phyloP scores from a whole-genome alignment of 2,329 filamentous ascomycete species.

The Nemania sp. region DNA sequence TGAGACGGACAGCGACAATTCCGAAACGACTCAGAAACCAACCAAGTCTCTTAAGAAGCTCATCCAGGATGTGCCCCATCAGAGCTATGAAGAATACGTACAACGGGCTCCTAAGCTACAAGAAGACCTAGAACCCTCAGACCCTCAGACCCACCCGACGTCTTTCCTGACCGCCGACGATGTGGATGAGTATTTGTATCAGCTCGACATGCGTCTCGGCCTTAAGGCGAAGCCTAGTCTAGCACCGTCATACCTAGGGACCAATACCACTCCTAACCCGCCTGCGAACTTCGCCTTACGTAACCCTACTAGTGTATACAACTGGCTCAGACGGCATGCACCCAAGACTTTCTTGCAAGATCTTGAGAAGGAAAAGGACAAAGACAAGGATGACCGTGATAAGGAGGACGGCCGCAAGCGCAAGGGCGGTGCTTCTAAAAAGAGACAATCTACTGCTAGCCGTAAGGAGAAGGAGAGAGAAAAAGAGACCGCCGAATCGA shows the following conservation, averaged over 20 bases:
- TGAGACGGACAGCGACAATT: constrained; percentile 56
- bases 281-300: constrained; percentile 66
- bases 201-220: constrained; percentile 67
- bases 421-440: constrained; percentile 52
- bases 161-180: constrained; percentile 77
- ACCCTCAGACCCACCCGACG: constrained; percentile 68
- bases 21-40: constrained; percentile 53
- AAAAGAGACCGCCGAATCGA: constrained; percentile 53
- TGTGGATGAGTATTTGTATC: constrained; percentile 78
- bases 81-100: constrained; percentile 64
- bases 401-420: constrained; percentile 53
- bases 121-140: constrained; percentile 61
- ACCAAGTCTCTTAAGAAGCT: constrained; percentile 64
- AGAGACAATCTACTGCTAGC: constrained; percentile 54
- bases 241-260: constrained; percentile 61
- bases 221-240: constrained; percentile 61
- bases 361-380: constrained; percentile 65
- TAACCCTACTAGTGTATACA: constrained; percentile 93
- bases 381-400: constrained; percentile 54
- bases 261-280: constrained; percentile 48
- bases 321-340: constrained; percentile 89
- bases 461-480: constrained; percentile 47
- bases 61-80: constrained; percentile 65
- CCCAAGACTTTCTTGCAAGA: constrained; percentile 88
- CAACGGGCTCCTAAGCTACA: constrained; percentile 71